These are phyloP conservation scores for Fusarium pseudocircinatum DNA, from an alignment of 2,329 filamentous ascomycete genomes.

Conservation along the genomic window DNA sequence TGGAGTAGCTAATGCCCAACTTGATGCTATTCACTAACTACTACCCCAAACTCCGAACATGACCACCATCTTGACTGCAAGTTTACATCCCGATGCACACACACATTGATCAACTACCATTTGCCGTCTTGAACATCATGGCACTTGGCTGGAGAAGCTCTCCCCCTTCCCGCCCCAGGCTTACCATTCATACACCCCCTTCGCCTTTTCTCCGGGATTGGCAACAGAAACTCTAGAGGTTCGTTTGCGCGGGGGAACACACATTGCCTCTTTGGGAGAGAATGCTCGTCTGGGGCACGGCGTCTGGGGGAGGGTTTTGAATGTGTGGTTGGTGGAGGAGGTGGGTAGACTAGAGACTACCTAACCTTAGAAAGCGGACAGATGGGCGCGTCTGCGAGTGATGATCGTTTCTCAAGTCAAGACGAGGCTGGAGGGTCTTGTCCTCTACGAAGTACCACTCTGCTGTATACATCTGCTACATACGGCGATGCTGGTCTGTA, in stretches of 20 bases:
- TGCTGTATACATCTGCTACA: not conserved
- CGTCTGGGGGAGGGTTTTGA: conserved; percentile 21
- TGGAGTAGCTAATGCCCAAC: conserved; percentile 9
- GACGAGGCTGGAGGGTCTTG: not conserved
- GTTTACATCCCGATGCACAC: conserved; percentile 12
- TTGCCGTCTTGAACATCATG: conserved; percentile 9
- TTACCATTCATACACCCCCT: conserved; percentile 5
- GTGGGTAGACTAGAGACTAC: conserved; percentile 29
- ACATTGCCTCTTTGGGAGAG: conserved; percentile 31
- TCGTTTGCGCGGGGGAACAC: conserved; percentile 25
- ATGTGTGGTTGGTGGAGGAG: conserved; percentile 34
- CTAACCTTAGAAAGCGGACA: conserved; percentile 29
- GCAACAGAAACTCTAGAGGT: conserved; percentile 10
- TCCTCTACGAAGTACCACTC: not conserved
- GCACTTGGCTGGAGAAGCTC: conserved; percentile 6
- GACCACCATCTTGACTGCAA: not conserved
- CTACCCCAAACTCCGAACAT: conserved; percentile 5
- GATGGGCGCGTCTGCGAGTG: conserved; percentile 24
- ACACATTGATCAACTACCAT: conserved; percentile 4
- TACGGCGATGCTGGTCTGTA: not conserved
- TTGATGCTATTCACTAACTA: conserved; percentile 20
- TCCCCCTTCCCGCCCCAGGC: not conserved
- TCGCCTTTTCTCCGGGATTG: conserved; percentile 38
- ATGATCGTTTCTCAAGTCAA: conserved; percentile 3
- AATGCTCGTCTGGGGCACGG: conserved; percentile 16